Conservation (phyloP, 2,329 filamentous ascomycete genomes). For the Daldinia sp. region DNA sequence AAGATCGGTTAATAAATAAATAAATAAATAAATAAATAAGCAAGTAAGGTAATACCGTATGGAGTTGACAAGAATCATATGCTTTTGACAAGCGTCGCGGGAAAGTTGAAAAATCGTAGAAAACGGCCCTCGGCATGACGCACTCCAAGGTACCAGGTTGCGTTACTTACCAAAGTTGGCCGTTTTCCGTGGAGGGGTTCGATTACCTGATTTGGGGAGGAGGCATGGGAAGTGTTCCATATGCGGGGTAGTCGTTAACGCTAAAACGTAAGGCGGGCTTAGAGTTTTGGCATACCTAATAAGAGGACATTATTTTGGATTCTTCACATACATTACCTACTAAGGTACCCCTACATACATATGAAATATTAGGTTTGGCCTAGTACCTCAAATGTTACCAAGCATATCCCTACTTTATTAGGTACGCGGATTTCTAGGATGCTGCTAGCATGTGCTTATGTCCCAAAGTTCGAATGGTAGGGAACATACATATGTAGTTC, state of each 20-base stretch:
- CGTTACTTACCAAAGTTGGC: background rate
- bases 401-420: background rate
- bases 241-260: constrained; percentile 3
- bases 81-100: constrained; percentile 14
- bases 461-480: background rate
- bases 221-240: background rate
- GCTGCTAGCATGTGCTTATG: background rate
- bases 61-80: constrained; percentile 17
- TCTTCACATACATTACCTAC: no score
- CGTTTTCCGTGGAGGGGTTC: constrained; percentile 1
- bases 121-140: constrained; percentile 30
- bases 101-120: background rate
- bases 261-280: background rate
- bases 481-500: background rate
- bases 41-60: background rate
- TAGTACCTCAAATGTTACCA: background rate
- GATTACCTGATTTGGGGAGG: background rate
- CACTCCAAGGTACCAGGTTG: constrained; percentile 5
- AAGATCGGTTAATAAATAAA: background rate
- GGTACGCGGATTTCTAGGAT: background rate
- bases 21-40: no score
- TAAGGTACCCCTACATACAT: no score
- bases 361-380: no score
- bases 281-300: background rate
- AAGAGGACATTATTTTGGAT: no score